Base-by-base conservation (phyloP, 257 asterid genomes). In the Jacaranda mimosifolia region DNA sequence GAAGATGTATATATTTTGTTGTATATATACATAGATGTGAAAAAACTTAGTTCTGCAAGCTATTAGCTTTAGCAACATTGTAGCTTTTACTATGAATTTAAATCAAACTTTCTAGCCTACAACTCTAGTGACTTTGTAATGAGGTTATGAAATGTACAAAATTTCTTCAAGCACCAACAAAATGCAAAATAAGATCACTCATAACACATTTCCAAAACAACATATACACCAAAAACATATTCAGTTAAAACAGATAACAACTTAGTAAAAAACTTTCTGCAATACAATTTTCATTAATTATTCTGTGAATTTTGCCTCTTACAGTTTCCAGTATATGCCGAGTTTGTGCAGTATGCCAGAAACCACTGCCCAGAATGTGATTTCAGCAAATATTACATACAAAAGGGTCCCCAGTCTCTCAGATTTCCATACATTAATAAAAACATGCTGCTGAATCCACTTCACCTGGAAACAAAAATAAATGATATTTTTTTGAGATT, bases 371-470 rank as follows among this genome's bases (percentile, higher is more conserved):
- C 97, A 94, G 83, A 91, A 94, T 46, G 90, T 82, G 64, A 95
- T 93, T 78, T 95, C 99, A 9, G 90, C 99, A 81, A 95, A 90
- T 83, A 92, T 84, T 55, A 92, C 99, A 73, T 89, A 95, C 64
- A 90, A 32, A 32, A 92, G 72, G 10, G 90, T 90, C 26, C 98
- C 98, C 14, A 93, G 80, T 68, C 91, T 89, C 78, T 90, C 83
- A 6, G 96, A 91, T 43, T 92, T 86, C 99, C 98, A 92, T 21
- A 92, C 98, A 64, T 87, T 82, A 53, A 58, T 84, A 36, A 91
- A 92, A 18, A 93, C 91, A 74, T 90, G 97, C 64, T 90, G 68
- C 73, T 78, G 89, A 80, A 92, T 93, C 98, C 97, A 95, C 42
- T 85, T 86, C 81, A 92, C 98, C 98, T 92, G 32, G 90, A 5